Evolutionary conservation across 345 rosid species (phyloP).

Genomic region (Hibiscus tridactylites): DNA sequence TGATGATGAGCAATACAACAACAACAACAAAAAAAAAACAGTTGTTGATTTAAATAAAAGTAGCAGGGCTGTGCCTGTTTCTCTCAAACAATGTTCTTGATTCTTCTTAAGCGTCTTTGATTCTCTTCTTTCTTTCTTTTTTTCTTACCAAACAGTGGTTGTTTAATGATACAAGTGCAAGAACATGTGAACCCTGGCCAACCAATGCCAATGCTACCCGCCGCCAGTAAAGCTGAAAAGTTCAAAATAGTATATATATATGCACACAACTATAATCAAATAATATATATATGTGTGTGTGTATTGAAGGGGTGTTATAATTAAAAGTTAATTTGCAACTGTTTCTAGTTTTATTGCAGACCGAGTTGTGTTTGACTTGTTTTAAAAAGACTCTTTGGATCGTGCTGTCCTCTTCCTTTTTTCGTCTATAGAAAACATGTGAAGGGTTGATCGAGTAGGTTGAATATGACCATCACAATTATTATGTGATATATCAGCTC

Average conservation of each 20-base stretch:
- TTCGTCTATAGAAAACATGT: too few relatives aligned
- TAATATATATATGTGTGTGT: background rate
- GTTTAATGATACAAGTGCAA: constrained; percentile 10
- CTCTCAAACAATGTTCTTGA: constrained; percentile 21
- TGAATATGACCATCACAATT: too few relatives aligned
- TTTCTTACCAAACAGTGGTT: background rate
- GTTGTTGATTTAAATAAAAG: background rate
- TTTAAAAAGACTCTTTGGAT: too few relatives aligned
- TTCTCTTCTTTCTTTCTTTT: background rate
- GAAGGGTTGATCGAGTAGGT: too few relatives aligned
- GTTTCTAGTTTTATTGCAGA: background rate
- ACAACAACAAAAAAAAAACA: too few relatives aligned
- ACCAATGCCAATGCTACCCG: constrained; percentile 19
- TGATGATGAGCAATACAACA: background rate
- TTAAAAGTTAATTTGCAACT: background rate
- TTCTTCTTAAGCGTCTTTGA: constrained; percentile 13
- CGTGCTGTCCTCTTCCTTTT: too few relatives aligned
- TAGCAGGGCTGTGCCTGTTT: background rate
- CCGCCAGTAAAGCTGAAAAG: constrained; percentile 16
- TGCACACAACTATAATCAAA: too few relatives aligned
- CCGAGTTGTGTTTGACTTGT: too few relatives aligned
- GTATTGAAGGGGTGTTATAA: background rate
- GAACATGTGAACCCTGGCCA: constrained; percentile 31
- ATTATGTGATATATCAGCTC: too few relatives aligned
- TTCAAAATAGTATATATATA: background rate